Conservation (phyloP, 306 rosid species). For the Medicago arabica region DNA sequence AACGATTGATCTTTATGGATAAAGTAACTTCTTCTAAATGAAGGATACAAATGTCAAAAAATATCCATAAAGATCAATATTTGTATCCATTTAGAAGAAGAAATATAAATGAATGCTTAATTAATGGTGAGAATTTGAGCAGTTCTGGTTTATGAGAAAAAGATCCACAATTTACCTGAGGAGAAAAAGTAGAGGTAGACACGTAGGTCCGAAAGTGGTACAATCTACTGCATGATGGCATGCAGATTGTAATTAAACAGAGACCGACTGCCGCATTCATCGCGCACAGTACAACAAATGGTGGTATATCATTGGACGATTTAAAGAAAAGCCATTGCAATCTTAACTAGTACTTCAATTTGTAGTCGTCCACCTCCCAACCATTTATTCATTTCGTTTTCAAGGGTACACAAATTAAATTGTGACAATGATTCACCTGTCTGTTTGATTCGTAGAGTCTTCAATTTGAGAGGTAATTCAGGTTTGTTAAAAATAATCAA, state of each 20-base stretch:
- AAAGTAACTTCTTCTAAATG: no score
- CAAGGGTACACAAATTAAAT: no score
- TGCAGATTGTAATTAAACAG: conserved; percentile 23
- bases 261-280: conserved; percentile 37
- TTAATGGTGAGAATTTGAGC: not conserved
- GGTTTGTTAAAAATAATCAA: no score
- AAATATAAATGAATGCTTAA: no score
- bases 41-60: no score
- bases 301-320: conserved; percentile 33
- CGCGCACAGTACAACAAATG: conserved; percentile 39
- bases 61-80: no score
- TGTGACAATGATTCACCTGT: no score
- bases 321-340: not conserved
- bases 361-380: not conserved
- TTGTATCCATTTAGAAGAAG: no score
- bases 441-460: no score
- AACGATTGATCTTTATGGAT: no score
- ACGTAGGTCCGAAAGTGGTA: conserved; percentile 37
- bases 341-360: not conserved
- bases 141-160: not conserved
- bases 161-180: not conserved
- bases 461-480: no score
- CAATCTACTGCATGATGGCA: conserved; percentile 27
- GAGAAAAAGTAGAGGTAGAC: not conserved
- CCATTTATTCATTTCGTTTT: not conserved